Conservation (phyloP, 2,329 filamentous ascomycete species). For the Penicillium janthinellum region DNA sequence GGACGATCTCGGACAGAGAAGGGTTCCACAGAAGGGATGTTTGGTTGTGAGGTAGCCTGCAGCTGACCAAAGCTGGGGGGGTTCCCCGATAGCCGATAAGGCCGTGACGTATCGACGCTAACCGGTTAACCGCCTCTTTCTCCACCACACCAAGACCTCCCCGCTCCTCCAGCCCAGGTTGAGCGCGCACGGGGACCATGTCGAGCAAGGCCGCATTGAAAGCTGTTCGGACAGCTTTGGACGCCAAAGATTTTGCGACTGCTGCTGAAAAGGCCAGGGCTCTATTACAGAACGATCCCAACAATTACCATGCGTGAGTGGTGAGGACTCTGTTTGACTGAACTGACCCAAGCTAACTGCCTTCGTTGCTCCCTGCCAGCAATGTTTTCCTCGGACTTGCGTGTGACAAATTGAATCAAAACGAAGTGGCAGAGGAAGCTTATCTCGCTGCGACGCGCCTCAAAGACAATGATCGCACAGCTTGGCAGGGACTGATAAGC, state of each 20-base stretch:
- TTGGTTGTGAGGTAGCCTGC: neutral
- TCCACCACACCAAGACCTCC: slow-evolving; percentile 25
- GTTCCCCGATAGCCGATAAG: slow-evolving; percentile 16
- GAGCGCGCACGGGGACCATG: slow-evolving; percentile 33
- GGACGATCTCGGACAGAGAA: neutral
- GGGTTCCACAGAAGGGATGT: neutral
- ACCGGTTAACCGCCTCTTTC: slow-evolving; percentile 14
- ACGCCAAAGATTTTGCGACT: slow-evolving; percentile 76
- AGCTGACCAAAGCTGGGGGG: slow-evolving; percentile 7
- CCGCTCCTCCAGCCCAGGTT: slow-evolving; percentile 18
- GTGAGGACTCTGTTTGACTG: neutral
- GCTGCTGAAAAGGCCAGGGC: slow-evolving; percentile 69
- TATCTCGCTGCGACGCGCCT: slow-evolving; percentile 73
- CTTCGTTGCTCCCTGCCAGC: slow-evolving; percentile 43
- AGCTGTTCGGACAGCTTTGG: slow-evolving; percentile 75
- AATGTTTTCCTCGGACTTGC: slow-evolving; percentile 87
- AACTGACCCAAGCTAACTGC: slow-evolving; percentile 4
- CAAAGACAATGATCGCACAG: slow-evolving; percentile 75
- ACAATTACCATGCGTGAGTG: slow-evolving; percentile 78
- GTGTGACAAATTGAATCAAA: slow-evolving; percentile 71
- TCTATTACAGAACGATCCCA: slow-evolving; percentile 70
- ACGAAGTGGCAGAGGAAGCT: slow-evolving; percentile 72
- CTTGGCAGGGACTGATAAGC: slow-evolving; percentile 86
- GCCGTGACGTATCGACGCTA: slow-evolving; percentile 33
- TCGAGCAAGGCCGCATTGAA: slow-evolving; percentile 73